Base-by-base conservation (phyloP, 768 basidiomycete genomes). In the Suillus alpinus region DNA sequence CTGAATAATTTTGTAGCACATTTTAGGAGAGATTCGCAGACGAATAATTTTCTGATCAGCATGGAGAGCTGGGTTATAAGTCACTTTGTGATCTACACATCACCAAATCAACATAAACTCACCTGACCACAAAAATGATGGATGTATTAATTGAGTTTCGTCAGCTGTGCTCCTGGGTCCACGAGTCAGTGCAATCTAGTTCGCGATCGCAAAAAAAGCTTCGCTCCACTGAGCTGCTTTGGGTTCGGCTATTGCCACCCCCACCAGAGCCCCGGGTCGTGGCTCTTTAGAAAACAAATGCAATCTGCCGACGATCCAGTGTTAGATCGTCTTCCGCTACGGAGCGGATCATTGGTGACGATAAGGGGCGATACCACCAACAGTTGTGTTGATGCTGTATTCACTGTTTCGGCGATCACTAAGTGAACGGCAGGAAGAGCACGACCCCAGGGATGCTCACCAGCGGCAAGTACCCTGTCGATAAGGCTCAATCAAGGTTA, bases 1-100 rank as follows among this genome's bases (percentile, higher is more conserved):
- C 44, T 77, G 66, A 10, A 71, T 63, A 40, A 81, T 31, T 34
- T 59, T 68, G 66, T 64, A 75, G 60, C 76, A 78, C 76, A 78
- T 78, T 29, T 5, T 57, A 39, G 51, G 51, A 34, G 37, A 37
- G 57, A 39, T 58, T 29, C 20, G 29, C 57, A 60, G 51, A 18
- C 6, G 9, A 55, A 37, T 39, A 23, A 39, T 53, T 5, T 20
- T 4, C 8, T 16, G 7, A 53, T 39, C 20, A 26, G 6, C 29
- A 50, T 50, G 4, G 49, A 31, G 49, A 36, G 23, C 16, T 23
- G 36, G 20, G 20, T 55, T 55, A 55, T 55, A 55, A 37, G 37
- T 53, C 14, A 18, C 36, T 53, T 6, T 53, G 8, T 14, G 14
- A 55, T 37, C 14, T 39, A 55, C 20, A 39, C 16, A 16, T 55